Percentiles rank a stretch among this genome's conserved stretches.
Evolutionary conservation across 495 filamentous ascomycete species (phyloP).

Genomic region (Elasticomyces elasticus): DNA sequence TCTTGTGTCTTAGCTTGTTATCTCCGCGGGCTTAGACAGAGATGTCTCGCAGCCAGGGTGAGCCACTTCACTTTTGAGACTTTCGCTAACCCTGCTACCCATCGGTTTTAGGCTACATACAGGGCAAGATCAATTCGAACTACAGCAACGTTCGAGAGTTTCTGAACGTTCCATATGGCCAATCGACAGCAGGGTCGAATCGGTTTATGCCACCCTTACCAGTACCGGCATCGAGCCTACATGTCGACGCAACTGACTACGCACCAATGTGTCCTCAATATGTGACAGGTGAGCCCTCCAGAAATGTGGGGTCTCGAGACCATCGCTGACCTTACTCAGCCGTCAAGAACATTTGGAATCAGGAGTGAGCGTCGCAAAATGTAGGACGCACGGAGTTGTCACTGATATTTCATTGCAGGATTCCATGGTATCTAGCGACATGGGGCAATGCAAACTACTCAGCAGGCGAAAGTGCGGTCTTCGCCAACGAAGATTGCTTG

Average conservation of each 20-base stretch:
- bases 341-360: too few species aligned
- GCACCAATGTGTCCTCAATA: constrained; percentile 11
- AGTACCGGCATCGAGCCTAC: constrained; percentile 2
- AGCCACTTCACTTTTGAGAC: too few species aligned
- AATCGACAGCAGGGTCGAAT: constrained; percentile 32
- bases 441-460: neutral
- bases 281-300: too few species aligned
- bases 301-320: too few species aligned
- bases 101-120: constrained; percentile 17
- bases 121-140: constrained; percentile 31
- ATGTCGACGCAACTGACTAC: constrained; percentile 19
- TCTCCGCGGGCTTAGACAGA: too few species aligned
- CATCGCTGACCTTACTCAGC: too few species aligned
- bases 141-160: constrained; percentile 37
- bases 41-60: too few species aligned
- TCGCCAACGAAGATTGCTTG: constrained; percentile 19
- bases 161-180: constrained; percentile 39
- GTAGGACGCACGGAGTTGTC: too few species aligned
- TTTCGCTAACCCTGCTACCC: too few species aligned
- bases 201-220: constrained; percentile 37
- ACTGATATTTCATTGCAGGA: too few species aligned
- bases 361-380: too few species aligned
- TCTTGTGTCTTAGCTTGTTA: too few species aligned
- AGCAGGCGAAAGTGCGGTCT: neutral
- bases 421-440: constrained; percentile 1